Conservation (phyloP, 2,329 filamentous ascomycete species). For the Paramyrothecium roridum region DNA sequence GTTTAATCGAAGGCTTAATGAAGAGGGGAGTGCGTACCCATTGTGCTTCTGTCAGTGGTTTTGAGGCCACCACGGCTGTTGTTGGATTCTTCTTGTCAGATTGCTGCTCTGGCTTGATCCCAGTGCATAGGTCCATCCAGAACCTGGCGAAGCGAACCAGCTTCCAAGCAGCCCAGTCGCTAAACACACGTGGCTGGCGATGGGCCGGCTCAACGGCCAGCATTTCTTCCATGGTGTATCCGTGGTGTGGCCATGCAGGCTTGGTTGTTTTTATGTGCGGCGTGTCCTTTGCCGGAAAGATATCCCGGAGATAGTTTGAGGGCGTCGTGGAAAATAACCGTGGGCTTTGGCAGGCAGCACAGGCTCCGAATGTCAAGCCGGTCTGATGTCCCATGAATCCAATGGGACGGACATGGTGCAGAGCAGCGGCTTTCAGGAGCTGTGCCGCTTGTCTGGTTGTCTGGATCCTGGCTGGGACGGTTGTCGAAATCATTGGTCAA, state of each 20-base stretch:
- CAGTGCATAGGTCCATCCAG: slow-evolving; percentile 78
- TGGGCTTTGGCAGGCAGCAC: slow-evolving; percentile 11
- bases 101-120: slow-evolving; percentile 69
- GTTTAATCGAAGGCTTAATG: not conserved
- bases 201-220: slow-evolving; percentile 70
- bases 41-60: slow-evolving; percentile 76
- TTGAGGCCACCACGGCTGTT: slow-evolving; percentile 47
- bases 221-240: slow-evolving; percentile 81
- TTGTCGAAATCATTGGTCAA: not conserved
- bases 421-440: not conserved
- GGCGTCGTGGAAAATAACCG: slow-evolving; percentile 49
- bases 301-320: slow-evolving; percentile 45
- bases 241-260: slow-evolving; percentile 67
- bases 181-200: slow-evolving; percentile 66
- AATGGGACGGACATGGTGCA: not conserved
- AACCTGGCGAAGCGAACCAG: slow-evolving; percentile 74
- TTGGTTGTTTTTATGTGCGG: slow-evolving; percentile 59
- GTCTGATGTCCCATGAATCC: not conserved
- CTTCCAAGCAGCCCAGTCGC: slow-evolving; percentile 76
- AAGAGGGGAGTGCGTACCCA: slow-evolving; percentile 51
- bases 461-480: not conserved
- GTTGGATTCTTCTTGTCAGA: slow-evolving; percentile 56
- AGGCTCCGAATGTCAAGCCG: slow-evolving; percentile 9
- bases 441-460: not conserved
- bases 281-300: slow-evolving; percentile 62